phyloP scores from a whole-genome alignment of 2,329 filamentous ascomycete species.

The Didymella pinodella region DNA sequence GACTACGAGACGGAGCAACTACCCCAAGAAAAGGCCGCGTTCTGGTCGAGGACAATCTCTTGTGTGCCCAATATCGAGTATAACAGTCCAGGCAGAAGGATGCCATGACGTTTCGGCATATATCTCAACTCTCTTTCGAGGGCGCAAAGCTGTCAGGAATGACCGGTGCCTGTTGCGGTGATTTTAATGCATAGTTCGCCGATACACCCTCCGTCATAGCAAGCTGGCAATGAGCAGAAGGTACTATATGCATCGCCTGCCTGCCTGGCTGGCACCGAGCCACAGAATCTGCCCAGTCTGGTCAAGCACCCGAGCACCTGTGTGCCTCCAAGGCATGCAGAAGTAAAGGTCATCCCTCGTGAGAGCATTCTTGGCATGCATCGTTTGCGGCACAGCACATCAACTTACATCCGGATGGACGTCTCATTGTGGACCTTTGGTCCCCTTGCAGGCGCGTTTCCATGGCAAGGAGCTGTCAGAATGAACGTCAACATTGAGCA shows the following conservation, averaged over 20 bases:
- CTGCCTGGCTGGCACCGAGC: no score
- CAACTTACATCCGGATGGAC: neutral
- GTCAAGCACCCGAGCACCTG: neutral
- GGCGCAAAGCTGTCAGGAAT: no score
- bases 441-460: neutral
- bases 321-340: neutral
- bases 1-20: conserved; percentile 21
- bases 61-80: conserved; percentile 18
- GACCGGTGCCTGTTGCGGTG: no score
- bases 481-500: neutral
- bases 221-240: no score
- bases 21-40: conserved; percentile 27
- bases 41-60: conserved; percentile 25
- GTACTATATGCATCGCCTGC: no score
- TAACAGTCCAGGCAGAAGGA: conserved; percentile 19
- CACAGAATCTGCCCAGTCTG: neutral
- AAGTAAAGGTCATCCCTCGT: neutral
- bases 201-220: no score
- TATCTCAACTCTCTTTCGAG: no score
- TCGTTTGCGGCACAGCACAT: neutral
- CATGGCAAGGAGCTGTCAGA: neutral
- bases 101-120: neutral
- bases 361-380: neutral
- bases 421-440: neutral
- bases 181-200: no score